Evolutionary conservation across 148 eudicot species (phyloP), one percentile per base, ranked within the genome.

Genomic region (Suaeda aralocaspica): DNA sequence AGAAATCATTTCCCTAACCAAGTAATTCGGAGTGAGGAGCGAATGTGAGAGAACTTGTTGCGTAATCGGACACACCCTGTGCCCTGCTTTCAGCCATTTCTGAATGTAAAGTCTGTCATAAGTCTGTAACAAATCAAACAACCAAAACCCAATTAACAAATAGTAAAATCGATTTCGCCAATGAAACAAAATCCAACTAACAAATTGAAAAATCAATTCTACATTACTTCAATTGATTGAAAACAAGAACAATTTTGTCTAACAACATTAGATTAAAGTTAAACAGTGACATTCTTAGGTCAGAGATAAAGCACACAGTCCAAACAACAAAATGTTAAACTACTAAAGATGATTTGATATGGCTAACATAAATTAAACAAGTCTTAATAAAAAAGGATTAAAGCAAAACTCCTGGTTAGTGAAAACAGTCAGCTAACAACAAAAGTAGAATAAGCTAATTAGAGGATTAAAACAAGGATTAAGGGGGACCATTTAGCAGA

Each of bases 21-120:
- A 74, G 77, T 78, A 76, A 73, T 94, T 94, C 12, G 97, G 93
- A 13, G 86, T 87, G 15, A 94, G 87, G 58, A 79, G 72, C 16
- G 88, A 83, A 69, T 94, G 97, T 0, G 99, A 84, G 15, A 94
- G 93, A 16, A 94, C 96, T 72, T 94, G 99, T 36, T 94, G 91
- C 2, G 97, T 94, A 33, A 69, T 67, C 30, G 99, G 99, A 78
- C 99, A 94, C 15, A 87, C 76, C 70, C 85, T 74, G 52, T 91
- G 81, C 76, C 99, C 99, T 41, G 90, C 64, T 75, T 91, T 94
- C 75, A 94, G 73, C 96, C 92, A 94, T 77, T 84, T 87, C 68
- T 89, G 89, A 63, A 94, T 91, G 74, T 81, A 87, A 7, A 87
- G 77, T 74, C 96, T 82, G 67, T 94, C 99, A 69, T 84, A 94